Conservation (phyloP, 139 green algal genomes). For the Eudorina sp. region DNA sequence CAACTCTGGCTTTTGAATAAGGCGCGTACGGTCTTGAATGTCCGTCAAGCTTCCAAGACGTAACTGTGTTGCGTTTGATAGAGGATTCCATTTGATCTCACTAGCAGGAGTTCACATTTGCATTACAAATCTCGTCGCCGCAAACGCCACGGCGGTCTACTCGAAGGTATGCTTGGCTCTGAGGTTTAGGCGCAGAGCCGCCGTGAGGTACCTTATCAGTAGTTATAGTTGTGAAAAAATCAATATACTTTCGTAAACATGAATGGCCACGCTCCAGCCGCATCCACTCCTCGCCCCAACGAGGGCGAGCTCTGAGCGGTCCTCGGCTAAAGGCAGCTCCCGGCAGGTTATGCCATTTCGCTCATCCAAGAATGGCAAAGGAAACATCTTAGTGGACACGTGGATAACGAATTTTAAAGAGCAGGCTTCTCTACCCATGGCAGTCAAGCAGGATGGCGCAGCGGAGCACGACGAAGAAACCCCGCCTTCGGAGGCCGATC, state of each 20-base stretch:
- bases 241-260: background rate
- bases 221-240: background rate
- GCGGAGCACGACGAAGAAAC: background rate
- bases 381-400: conserved; percentile 9
- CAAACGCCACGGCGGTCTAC: background rate
- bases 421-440: background rate
- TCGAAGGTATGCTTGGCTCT: background rate
- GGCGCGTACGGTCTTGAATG: no score
- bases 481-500: background rate
- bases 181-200: background rate
- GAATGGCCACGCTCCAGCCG: conserved; percentile 6
- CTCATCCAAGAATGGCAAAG: background rate
- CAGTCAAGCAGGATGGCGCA: background rate
- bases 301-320: background rate
- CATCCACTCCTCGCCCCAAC: background rate
- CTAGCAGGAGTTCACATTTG: no score
- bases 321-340: background rate
- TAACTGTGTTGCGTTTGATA: no score
- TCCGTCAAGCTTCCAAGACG: no score
- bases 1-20: no score
- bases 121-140: no score
- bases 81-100: no score
- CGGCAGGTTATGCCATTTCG: conserved; percentile 13
- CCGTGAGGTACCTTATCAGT: background rate
- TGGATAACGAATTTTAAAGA: conserved; percentile 17